Percentiles rank a stretch among this genome's conserved stretches.
Evolutionary conservation across 2,329 filamentous ascomycete species (phyloP).

Genomic region (Sphaerulina populicola): DNA sequence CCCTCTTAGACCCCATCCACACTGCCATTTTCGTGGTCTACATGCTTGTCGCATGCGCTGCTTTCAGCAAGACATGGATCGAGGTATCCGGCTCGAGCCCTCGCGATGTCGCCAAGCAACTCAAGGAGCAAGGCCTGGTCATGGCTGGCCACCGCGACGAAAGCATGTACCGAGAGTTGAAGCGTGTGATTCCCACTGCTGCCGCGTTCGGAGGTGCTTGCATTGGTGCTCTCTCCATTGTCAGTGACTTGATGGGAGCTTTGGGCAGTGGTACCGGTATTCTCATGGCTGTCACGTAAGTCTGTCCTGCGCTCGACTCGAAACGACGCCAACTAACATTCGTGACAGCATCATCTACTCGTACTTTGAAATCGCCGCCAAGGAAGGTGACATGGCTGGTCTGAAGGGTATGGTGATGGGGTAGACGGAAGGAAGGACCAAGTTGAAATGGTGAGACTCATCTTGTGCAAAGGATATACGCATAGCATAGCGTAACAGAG

Average conservation of each 20-base stretch:
- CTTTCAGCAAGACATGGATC: slow-evolving; percentile 99
- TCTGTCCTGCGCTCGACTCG: slow-evolving; percentile 4
- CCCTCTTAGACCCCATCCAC: slow-evolving; percentile 92
- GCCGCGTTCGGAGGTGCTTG: slow-evolving; percentile 97
- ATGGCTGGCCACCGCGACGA: slow-evolving; percentile 99
- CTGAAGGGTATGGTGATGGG: slow-evolving; percentile 59
- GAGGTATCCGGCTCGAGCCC: slow-evolving; percentile 97
- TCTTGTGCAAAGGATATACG: slow-evolving; percentile 10
- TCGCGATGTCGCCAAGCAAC: slow-evolving; percentile 96
- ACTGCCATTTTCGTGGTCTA: slow-evolving; percentile 91
- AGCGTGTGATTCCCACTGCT: slow-evolving; percentile 96
- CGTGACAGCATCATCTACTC: slow-evolving; percentile 86
- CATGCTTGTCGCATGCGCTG: slow-evolving; percentile 94
- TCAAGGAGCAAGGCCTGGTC: slow-evolving; percentile 98
- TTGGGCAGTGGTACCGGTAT: slow-evolving; percentile 96
- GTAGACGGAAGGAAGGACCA: slow-evolving; percentile 8
- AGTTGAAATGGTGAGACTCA: slow-evolving; percentile 20
- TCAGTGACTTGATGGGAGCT: slow-evolving; percentile 90
- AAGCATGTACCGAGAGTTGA: slow-evolving; percentile 99
- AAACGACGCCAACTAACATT: slow-evolving; percentile 29
- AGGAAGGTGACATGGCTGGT: slow-evolving; percentile 89
- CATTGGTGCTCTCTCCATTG: slow-evolving; percentile 94
- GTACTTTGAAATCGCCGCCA: slow-evolving; percentile 98
- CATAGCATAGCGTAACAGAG: slow-evolving; percentile 12
- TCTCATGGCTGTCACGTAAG: slow-evolving; percentile 94